Conservation (phyloP, 805 yeast species). For the Wickerhamiella occidentalis region DNA sequence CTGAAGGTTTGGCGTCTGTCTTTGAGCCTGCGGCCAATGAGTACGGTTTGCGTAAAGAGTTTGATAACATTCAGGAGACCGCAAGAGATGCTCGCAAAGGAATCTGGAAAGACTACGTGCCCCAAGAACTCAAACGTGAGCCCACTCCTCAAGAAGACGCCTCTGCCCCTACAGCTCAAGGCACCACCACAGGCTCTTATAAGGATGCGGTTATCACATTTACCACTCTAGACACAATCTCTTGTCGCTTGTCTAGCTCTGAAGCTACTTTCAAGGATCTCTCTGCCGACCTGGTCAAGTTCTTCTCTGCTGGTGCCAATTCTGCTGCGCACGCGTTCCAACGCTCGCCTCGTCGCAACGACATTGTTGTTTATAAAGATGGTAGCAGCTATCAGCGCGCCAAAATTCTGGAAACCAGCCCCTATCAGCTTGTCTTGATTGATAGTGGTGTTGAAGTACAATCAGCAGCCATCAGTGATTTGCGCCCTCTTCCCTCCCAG, state of each 20-base stretch:
- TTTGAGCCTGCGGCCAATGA: constrained; percentile 55
- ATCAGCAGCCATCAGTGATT: constrained; percentile 32
- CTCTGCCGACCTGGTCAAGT: constrained; percentile 21
- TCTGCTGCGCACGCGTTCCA: constrained; percentile 22
- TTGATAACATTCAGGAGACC: constrained; percentile 47
- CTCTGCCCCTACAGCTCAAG: constrained; percentile 15
- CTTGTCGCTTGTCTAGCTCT: constrained; percentile 19
- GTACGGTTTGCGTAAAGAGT: constrained; percentile 42
- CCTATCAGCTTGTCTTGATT: constrained; percentile 42
- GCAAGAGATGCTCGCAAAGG: constrained; percentile 50
- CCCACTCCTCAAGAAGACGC: constrained; percentile 17
- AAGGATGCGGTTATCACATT: constrained; percentile 28
- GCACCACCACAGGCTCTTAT: constrained; percentile 21
- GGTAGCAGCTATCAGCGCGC: constrained; percentile 47
- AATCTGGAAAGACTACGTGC: constrained; percentile 52
- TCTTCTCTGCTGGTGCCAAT: constrained; percentile 26
- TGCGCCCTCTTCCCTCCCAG: constrained; percentile 43
- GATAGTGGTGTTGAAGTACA: constrained; percentile 49
- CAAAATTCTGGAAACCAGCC: constrained; percentile 38
- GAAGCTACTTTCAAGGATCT: constrained; percentile 19
- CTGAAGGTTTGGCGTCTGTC: constrained; percentile 49
- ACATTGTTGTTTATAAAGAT: constrained; percentile 44
- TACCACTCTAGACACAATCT: constrained; percentile 20
- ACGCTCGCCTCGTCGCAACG: constrained; percentile 38
- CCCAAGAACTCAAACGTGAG: constrained; percentile 25